Evolutionary conservation across 495 filamentous ascomycete genomes (phyloP).

Genomic region (Lasiosphaeriaceae sp.): DNA sequence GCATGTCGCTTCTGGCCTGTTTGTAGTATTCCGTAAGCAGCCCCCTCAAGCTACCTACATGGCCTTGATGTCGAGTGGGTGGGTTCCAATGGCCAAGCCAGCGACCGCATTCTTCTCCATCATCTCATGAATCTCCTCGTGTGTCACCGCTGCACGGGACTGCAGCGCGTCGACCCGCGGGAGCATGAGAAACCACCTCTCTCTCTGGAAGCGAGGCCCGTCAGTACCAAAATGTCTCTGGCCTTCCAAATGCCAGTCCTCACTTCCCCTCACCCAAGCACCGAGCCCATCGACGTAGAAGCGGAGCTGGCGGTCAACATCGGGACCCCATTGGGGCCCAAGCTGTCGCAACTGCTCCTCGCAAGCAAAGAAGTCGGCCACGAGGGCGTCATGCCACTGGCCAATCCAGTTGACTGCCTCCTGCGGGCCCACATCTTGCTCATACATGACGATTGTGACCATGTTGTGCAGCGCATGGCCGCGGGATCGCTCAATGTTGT

Average conservation of each 20-base stretch:
- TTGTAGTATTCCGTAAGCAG: no score
- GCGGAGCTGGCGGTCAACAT: slow-evolving; percentile 6
- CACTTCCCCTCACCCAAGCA: slow-evolving; percentile 2
- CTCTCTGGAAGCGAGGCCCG: background rate
- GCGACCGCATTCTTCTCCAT: slow-evolving; percentile 4
- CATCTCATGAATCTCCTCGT: background rate
- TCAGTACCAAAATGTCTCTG: slow-evolving; percentile 6
- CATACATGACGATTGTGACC: slow-evolving; percentile 7
- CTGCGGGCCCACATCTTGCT: slow-evolving; percentile 1
- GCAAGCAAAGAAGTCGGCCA: slow-evolving; percentile 2
- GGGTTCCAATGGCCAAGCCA: background rate
- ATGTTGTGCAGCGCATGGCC: slow-evolving; percentile 15
- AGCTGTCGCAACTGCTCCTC: background rate
- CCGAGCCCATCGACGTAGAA: slow-evolving; percentile 6
- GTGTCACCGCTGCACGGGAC: background rate
- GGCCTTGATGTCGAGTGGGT: background rate
- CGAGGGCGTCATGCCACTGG: slow-evolving; percentile 6
- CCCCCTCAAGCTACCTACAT: no score
- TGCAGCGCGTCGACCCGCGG: background rate
- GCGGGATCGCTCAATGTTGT: slow-evolving; percentile 11
- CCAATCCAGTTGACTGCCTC: slow-evolving; percentile 2
- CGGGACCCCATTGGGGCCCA: background rate
- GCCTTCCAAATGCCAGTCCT: slow-evolving; percentile 10
- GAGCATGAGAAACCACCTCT: background rate
- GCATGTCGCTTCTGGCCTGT: no score